A percentile compares a stretch with the other conserved stretches of the same genome.
Conservation (phyloP, 2,329 filamentous ascomycete species). For the Fusarium praegraminearum region DNA sequence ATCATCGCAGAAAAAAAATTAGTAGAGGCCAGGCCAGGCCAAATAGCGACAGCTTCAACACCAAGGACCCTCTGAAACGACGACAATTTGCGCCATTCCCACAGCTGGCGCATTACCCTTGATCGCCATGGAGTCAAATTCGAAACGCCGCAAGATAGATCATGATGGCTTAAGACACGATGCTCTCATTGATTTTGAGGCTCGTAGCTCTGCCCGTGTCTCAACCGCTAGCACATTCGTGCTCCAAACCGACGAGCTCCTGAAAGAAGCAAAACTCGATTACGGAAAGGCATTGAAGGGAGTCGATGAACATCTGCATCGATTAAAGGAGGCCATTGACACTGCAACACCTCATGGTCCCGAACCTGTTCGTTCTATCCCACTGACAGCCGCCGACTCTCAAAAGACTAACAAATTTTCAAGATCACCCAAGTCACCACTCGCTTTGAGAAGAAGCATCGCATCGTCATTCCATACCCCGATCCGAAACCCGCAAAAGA, state of each 20-base stretch:
- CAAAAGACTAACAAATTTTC: constrained; percentile 30
- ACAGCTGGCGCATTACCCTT: constrained; percentile 18
- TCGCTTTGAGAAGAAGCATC: constrained; percentile 74
- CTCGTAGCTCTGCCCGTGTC: constrained; percentile 55
- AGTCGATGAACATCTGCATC: constrained; percentile 63
- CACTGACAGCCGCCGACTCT: neutral
- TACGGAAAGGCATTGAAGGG: constrained; percentile 62
- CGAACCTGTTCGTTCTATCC: constrained; percentile 58
- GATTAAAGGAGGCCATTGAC: constrained; percentile 66
- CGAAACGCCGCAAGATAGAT: constrained; percentile 63
- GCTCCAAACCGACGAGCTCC: constrained; percentile 69
- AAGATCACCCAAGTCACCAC: constrained; percentile 77
- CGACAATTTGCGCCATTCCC: constrained; percentile 18
- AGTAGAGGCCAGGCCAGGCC: constrained; percentile 25
- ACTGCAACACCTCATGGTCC: constrained; percentile 62
- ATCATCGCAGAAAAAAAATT: constrained; percentile 43
- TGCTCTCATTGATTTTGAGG: constrained; percentile 57
- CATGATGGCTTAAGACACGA: constrained; percentile 54
- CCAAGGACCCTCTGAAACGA: constrained; percentile 27
- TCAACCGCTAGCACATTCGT: constrained; percentile 67
- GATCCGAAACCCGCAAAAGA: constrained; percentile 81
- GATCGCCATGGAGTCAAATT: constrained; percentile 58
- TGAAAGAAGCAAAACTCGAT: constrained; percentile 66
- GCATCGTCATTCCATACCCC: constrained; percentile 84
- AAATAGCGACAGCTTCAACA: constrained; percentile 37